Base-by-base conservation (phyloP, 495 filamentous ascomycete species). In the Aspergillus panamensis region DNA sequence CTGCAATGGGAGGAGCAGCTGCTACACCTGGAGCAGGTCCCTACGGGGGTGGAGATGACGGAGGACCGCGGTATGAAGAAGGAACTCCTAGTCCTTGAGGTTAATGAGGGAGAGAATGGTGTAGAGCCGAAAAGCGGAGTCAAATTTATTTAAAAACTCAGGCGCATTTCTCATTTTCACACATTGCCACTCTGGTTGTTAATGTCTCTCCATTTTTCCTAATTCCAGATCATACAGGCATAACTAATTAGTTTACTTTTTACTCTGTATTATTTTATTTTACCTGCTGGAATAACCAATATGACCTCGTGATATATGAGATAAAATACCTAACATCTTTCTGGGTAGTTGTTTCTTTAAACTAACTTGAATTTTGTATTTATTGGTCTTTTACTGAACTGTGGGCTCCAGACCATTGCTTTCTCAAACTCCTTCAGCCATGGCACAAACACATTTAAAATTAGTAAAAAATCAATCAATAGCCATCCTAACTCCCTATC, bases 1-100 rank as follows among this genome's bases (percentile, higher is more conserved):
- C 91, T 0, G 91, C 85, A 0, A 90, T 88, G 65, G 84, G 82
- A 33, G 77, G 78, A 31, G 74, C 71, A 48, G 83, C 88, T 19
- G 87, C 89, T 67, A 93, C 90, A 0, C 91, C 91, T 3, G 90
- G 88, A 10, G 85, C 86, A 9, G 85, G 82, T 39, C 72, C 64
- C 8, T 78, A 81, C 53, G 73, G 76, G 6, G 82, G 77, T 47
- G 76, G 70, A 8, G 83, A 86, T 60, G 86, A 87, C 60, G 74
- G 70, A 29, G 80, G 76, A 12, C 82, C 82, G 1, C 72, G 79
- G 48, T 85, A 85, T 64, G 80, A 82, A 25, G 81, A 84, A 35
- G 73, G 69, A 32, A 80, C 76, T 21, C 78, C 78, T 25, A 81
- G 77, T 67, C 77, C 77, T 42, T 80, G 55, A 63, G 58, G 16